These are phyloP conservation scores for Linaria vulgaris DNA, from an alignment of 257 asterid genomes.

Conservation along the genomic window DNA sequence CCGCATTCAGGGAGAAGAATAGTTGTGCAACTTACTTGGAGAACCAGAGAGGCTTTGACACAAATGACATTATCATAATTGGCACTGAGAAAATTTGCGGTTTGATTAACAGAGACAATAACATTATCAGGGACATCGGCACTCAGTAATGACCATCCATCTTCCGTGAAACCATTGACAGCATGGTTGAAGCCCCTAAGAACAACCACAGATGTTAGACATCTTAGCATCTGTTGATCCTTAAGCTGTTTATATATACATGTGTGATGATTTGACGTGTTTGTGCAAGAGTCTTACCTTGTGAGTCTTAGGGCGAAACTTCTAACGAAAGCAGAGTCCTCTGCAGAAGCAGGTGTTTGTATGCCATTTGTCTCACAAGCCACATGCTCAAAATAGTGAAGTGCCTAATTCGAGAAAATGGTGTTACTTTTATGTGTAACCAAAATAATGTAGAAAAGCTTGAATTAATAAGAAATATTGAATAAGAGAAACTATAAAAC, in stretches of 20 bases:
- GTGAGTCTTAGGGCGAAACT: constrained; percentile 18
- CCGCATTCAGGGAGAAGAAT: constrained; percentile 6
- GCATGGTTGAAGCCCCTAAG: constrained; percentile 52
- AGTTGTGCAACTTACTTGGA: constrained; percentile 38
- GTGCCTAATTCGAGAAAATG: constrained; percentile 14
- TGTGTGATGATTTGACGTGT: not conserved
- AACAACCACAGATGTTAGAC: constrained; percentile 19
- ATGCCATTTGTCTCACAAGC: constrained; percentile 8
- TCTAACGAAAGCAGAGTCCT: constrained; percentile 3
- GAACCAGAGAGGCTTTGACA: constrained; percentile 36
- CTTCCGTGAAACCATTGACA: constrained; percentile 43
- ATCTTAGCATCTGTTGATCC: no score
- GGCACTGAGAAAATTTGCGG: constrained; percentile 21
- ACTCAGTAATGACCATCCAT: constrained; percentile 47
- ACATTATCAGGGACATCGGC: constrained; percentile 30
- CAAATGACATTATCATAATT: constrained; percentile 40
- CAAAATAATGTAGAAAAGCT: not conserved
- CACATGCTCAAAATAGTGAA: constrained; percentile 17
- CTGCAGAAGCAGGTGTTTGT: not conserved
- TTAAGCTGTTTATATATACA: no score
- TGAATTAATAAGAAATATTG: no score
- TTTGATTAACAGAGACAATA: constrained; percentile 29
- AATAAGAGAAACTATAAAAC: not conserved
- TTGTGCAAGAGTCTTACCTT: constrained; percentile 11
- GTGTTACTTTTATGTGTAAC: not conserved